Evolutionary conservation across 2,329 filamentous ascomycete species (phyloP).

Genomic region (Lasiodiplodia citricola): DNA sequence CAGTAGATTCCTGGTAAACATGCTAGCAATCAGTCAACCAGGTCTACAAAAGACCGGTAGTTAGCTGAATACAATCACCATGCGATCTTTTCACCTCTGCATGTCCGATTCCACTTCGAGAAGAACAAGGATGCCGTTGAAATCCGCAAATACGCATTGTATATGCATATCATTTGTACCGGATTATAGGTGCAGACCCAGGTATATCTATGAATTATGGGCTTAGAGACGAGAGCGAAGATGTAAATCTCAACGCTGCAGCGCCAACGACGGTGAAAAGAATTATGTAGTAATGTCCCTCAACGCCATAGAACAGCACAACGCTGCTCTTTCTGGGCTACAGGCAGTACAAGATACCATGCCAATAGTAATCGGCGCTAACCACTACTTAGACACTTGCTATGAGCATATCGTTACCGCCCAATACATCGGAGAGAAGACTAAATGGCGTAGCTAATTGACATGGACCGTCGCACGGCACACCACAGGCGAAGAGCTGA

Average conservation of each 20-base stretch:
- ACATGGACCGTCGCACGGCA: slow-evolving; percentile 30
- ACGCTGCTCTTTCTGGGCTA: background rate
- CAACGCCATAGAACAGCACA: background rate
- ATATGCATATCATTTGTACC: background rate
- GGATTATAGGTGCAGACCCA: no score
- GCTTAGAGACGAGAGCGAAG: no score
- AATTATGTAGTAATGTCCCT: background rate
- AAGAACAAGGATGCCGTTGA: background rate
- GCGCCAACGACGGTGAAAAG: no score
- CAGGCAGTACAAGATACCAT: background rate
- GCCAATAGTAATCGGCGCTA: background rate
- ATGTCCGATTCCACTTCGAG: background rate
- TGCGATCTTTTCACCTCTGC: background rate
- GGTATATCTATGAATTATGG: background rate
- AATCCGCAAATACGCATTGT: background rate
- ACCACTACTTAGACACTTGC: background rate
- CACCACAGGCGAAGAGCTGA: slow-evolving; percentile 31
- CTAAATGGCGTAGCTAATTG: slow-evolving; percentile 30
- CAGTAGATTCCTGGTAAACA: no score
- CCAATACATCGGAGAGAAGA: slow-evolving; percentile 25
- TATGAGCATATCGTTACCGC: background rate
- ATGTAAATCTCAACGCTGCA: no score
- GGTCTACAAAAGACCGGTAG: no score
- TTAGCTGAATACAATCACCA: no score
- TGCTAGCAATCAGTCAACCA: no score